These are phyloP conservation scores for Globisporangium canariense DNA, from an alignment of 352 stramenopile genomes.

Conservation along the genomic window DNA sequence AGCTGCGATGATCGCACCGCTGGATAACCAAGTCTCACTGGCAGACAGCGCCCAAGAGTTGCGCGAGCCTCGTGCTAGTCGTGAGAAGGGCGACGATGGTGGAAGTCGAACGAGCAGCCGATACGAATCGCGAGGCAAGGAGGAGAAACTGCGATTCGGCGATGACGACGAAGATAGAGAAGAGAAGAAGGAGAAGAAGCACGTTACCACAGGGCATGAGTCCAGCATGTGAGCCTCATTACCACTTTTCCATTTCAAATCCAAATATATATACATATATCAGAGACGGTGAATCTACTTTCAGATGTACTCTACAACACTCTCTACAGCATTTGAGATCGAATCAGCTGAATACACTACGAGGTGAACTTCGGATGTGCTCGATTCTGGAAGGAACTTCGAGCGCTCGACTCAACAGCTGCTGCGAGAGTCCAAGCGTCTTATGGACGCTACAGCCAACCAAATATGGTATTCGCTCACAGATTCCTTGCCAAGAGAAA, in stretches of 20 bases:
- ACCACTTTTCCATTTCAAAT: background rate
- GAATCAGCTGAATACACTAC: too few relatives aligned
- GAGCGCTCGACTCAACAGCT: too few relatives aligned
- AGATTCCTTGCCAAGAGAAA: too few relatives aligned
- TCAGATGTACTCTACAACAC: background rate
- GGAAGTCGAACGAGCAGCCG: background rate
- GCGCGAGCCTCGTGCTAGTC: background rate
- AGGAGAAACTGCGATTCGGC: conserved; percentile 1
- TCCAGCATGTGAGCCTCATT: conserved; percentile 12
- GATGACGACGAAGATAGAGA: background rate
- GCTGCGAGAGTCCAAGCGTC: too few relatives aligned
- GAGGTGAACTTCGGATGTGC: too few relatives aligned
- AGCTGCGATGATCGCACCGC: background rate
- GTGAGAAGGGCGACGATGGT: background rate
- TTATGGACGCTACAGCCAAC: too few relatives aligned
- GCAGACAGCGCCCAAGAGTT: conserved; percentile 1
- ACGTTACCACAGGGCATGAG: conserved; percentile 3
- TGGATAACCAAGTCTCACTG: conserved; percentile 5
- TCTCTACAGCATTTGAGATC: too few relatives aligned
- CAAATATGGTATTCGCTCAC: too few relatives aligned
- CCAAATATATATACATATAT: background rate
- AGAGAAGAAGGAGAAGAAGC: conserved; percentile 1
- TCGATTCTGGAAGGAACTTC: too few relatives aligned
- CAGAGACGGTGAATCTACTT: too few relatives aligned
- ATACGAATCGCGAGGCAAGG: background rate